Evolutionary conservation across 1,139 yeast species (phyloP), one percentile per base, ranked within the genome.

Genomic region (Wickerhamiella pararugosa): DNA sequence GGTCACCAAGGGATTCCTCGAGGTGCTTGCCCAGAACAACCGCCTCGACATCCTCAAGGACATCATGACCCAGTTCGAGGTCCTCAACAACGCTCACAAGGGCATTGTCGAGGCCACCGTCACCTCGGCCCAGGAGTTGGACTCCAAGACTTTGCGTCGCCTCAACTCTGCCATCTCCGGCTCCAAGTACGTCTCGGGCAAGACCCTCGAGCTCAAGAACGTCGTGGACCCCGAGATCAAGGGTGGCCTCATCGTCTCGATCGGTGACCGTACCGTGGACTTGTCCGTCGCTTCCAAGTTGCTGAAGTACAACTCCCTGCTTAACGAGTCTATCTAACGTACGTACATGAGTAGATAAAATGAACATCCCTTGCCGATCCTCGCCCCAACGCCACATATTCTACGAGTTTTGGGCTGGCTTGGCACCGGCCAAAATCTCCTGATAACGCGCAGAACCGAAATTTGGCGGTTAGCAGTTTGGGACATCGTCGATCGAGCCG

Each of bases 181-280:
- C 63, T 84, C 95, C 38, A 66, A 73, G 52, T 79, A 79, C 59
- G 94, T 87, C 49, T 94, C 94, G 53, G 90, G 84, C 57, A 81
- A 87, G 71, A 76, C 90, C 56, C 75, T 90, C 64, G 79, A 79
- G 70, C 70, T 92, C 56, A 67, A 76, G 55, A 90, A 86, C 72
- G 71, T 70, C 52, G 80, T 90, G 51, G 76, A 83, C 70, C 84
- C 94, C 51, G 94, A 82, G 51, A 82, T 90, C 59, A 73, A 83
- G 62, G 98, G 99, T 60, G 99, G 98, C 58, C 75, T 90, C 63
- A 69, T 92, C 55, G 95, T 90, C 48, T 95, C 87, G 66, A 87
- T 90, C 57, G 96, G 92, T 61, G 98, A 90, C 71, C 83, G 80
- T 66, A 87, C 97, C 50, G 94, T 86, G 56, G 99, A 90, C 66